Base-by-base conservation (phyloP, 495 filamentous ascomycete species). In the Terfezia claveryi region DNA sequence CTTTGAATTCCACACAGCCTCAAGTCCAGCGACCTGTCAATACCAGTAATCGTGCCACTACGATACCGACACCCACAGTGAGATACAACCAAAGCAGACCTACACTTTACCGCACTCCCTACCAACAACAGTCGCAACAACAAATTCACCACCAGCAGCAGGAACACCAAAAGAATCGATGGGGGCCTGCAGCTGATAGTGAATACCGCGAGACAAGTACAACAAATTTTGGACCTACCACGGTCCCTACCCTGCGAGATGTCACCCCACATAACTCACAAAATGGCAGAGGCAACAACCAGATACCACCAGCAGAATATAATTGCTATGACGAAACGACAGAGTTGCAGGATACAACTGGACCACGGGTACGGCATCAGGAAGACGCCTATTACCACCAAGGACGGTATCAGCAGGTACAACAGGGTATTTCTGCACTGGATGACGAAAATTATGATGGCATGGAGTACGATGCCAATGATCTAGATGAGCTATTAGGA, bases 331-430 rank as follows among this genome's bases (percentile, higher is more conserved):
- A 61, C n/a, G 59, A 62, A 58, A 54, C 60, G 27, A 56, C 53
- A 44, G 60, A 62, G 51, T n/a, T 62, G 14, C 58, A 52, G 56
- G 60, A 62, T 54, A 23, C 56, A 9, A 56, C 58, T 32, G 60
- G 55, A 16, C 60, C 60, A 14, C 38, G 52, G 52, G 38, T 37
- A 8, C 32, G 20, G 32, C 52, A 54, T 3, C 52, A 54, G 32
- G 20, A 36, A 14, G 52, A 54, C 27, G 27, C 27, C 27, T 32
- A 1, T 32, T 32, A 32, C 27, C 7, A 32, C 27, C 27, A 32
- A 32, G 27, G 27, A 32, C 27, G 7, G 27, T 7, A 32, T 32
- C 27, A 32, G 7, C 27, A 32, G 27, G 27, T 7, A 32, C 27
- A 7, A 7, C 27, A 32, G 1, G 27, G 27, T 32, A 5, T 32